Evolutionary conservation across 1,284 basidiomycete species (phyloP).

Genomic region (Ganoderma lingzhi): DNA sequence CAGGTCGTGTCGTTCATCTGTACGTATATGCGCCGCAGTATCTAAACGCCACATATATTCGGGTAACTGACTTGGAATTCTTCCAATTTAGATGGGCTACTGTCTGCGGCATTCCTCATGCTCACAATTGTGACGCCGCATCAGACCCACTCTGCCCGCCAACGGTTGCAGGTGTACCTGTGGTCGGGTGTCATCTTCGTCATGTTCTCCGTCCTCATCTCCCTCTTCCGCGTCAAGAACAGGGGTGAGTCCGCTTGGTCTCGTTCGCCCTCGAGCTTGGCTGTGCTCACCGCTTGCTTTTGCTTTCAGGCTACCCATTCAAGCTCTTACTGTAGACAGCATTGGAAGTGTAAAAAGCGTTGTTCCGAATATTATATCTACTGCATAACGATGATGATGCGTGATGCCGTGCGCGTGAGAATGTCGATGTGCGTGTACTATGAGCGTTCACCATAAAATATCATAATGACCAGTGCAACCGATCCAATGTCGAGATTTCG

Average conservation of each 20-base stretch:
- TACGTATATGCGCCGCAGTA: constrained; percentile 52
- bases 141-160: constrained; percentile 78
- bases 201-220: constrained; percentile 89
- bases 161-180: constrained; percentile 88
- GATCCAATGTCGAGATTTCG: constrained; percentile 19
- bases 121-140: constrained; percentile 85
- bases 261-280: neutral
- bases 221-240: constrained; percentile 94
- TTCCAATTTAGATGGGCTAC: constrained; percentile 73
- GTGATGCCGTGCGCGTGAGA: constrained; percentile 9
- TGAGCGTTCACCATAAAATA: constrained; percentile 19
- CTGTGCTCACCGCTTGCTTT: constrained; percentile 7
- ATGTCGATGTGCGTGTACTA: constrained; percentile 12
- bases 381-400: constrained; percentile 27
- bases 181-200: constrained; percentile 88
- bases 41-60: neutral
- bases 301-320: constrained; percentile 76
- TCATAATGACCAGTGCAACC: constrained; percentile 15
- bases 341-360: constrained; percentile 27
- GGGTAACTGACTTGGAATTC: neutral
- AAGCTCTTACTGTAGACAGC: constrained; percentile 61
- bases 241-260: constrained; percentile 57
- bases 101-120: constrained; percentile 86
- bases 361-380: constrained; percentile 33
- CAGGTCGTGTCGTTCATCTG: constrained; percentile 90